These are phyloP conservation scores for Leptodontidium sp. DNA, from an alignment of 2,329 filamentous ascomycete genomes.

Conservation along the genomic window DNA sequence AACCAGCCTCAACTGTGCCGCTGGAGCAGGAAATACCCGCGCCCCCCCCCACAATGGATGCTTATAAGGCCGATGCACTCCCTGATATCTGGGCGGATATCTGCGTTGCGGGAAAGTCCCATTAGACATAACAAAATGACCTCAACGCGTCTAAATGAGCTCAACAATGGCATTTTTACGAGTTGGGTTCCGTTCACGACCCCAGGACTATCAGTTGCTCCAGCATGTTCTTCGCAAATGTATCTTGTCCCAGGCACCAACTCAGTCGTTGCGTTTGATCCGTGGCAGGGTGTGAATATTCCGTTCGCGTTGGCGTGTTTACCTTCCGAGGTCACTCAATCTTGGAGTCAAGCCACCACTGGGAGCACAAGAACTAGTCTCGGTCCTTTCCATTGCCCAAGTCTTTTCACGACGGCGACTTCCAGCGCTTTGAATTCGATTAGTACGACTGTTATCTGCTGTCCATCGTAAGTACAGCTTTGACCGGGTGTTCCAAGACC, in stretches of 20 bases:
- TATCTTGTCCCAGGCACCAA: slow-evolving; percentile 23
- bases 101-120: neutral
- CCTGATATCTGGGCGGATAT: neutral
- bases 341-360: neutral
- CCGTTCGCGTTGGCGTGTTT: slow-evolving; percentile 26
- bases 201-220: slow-evolving; percentile 24
- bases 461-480: slow-evolving; percentile 31
- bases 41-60: neutral
- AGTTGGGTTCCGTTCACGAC: slow-evolving; percentile 34
- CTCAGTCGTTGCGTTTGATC: slow-evolving; percentile 30
- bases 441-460: slow-evolving; percentile 29
- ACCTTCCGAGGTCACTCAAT: slow-evolving; percentile 21
- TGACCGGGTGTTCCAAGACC: neutral
- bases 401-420: slow-evolving; percentile 27
- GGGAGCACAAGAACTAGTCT: slow-evolving; percentile 22
- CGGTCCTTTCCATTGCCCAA: slow-evolving; percentile 29
- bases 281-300: slow-evolving; percentile 24
- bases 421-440: slow-evolving; percentile 23
- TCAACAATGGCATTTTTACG: slow-evolving; percentile 32
- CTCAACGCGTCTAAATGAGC: slow-evolving; percentile 26
- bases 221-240: slow-evolving; percentile 30
- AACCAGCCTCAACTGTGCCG: neutral
- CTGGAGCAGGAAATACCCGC: neutral
- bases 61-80: neutral
- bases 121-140: slow-evolving; percentile 12